Conservation (phyloP, 192 early-diverging fungal genomes). For the Rhizophlyctis rosea region DNA sequence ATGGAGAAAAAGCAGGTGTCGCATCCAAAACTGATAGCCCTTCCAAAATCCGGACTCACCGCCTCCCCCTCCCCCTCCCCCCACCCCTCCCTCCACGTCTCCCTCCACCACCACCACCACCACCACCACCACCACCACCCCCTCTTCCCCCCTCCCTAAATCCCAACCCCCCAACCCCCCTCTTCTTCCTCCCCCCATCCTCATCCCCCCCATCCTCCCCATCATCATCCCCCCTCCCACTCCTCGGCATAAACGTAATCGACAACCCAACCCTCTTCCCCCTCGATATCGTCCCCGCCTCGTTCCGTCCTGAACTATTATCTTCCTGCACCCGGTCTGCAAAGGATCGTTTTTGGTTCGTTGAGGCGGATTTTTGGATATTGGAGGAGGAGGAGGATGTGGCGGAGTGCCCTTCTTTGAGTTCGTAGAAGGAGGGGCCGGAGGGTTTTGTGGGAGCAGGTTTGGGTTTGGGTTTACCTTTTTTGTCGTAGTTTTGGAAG, state of each 20-base stretch:
- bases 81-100: slow-evolving; percentile 5
- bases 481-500: slow-evolving; percentile 17
- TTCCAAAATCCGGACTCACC: too few species aligned
- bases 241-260: slow-evolving; percentile 39
- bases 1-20: too few species aligned
- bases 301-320: not conserved
- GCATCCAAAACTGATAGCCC: too few species aligned
- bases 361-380: not conserved
- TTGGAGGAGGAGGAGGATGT: not conserved
- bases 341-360: slow-evolving; percentile 19
- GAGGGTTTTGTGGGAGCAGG: slow-evolving; percentile 12
- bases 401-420: slow-evolving; percentile 21
- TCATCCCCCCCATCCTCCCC: slow-evolving; percentile 15
- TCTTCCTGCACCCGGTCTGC: slow-evolving; percentile 18
- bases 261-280: slow-evolving; percentile 28
- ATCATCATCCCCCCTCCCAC: slow-evolving; percentile 13
- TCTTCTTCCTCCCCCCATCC: slow-evolving; percentile 17
- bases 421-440: slow-evolving; percentile 38
- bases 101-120: slow-evolving; percentile 14
- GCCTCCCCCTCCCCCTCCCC: too few species aligned
- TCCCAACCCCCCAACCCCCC: slow-evolving; percentile 11
- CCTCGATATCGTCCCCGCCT: not conserved
- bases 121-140: slow-evolving; percentile 20
- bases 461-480: slow-evolving; percentile 3
- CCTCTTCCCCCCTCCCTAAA: slow-evolving; percentile 24